These are phyloP conservation scores for Penicillium sp. DNA, from an alignment of 2,329 filamentous ascomycete species.

Conservation along the genomic window DNA sequence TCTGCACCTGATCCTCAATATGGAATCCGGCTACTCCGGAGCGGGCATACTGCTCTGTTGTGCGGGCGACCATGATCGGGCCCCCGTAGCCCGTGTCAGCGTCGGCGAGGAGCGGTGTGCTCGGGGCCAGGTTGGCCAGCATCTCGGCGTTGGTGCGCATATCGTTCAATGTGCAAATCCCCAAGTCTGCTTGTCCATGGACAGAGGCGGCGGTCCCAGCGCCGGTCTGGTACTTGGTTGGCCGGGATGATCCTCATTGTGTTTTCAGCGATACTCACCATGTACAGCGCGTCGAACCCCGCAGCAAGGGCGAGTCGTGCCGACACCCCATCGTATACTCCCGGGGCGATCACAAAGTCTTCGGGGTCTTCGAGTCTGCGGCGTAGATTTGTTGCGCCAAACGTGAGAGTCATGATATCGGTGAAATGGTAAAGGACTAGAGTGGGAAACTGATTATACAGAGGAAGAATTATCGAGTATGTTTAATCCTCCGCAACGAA, in stretches of 20 bases:
- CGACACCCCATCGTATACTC: conserved; percentile 49
- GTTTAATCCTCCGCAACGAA: too few species aligned
- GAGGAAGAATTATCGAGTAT: too few species aligned
- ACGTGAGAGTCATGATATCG: conserved; percentile 6
- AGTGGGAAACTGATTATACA: too few species aligned
- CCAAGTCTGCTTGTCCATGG: conserved; percentile 48
- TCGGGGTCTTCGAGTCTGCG: conserved; percentile 30
- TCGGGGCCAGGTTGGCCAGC: conserved; percentile 48
- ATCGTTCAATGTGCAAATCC: conserved; percentile 48
- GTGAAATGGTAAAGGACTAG: background rate
- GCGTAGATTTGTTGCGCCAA: conserved; percentile 29
- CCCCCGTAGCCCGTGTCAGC: conserved; percentile 53
- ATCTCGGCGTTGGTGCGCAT: conserved; percentile 51
- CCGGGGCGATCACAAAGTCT: conserved; percentile 43
- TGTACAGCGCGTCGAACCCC: conserved; percentile 49
- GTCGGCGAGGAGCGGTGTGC: conserved; percentile 49
- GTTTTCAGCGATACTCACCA: conserved; percentile 34
- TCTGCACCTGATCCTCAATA: conserved; percentile 53
- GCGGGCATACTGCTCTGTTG: conserved; percentile 47
- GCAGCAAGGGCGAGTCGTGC: conserved; percentile 46
- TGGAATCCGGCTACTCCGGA: conserved; percentile 53
- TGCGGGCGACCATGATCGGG: conserved; percentile 46
- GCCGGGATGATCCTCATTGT: background rate
- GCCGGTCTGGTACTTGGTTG: conserved; percentile 39
- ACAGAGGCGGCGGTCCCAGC: conserved; percentile 47